Base-by-base conservation (phyloP, 768 basidiomycete genomes). In the Suillus alpinus region DNA sequence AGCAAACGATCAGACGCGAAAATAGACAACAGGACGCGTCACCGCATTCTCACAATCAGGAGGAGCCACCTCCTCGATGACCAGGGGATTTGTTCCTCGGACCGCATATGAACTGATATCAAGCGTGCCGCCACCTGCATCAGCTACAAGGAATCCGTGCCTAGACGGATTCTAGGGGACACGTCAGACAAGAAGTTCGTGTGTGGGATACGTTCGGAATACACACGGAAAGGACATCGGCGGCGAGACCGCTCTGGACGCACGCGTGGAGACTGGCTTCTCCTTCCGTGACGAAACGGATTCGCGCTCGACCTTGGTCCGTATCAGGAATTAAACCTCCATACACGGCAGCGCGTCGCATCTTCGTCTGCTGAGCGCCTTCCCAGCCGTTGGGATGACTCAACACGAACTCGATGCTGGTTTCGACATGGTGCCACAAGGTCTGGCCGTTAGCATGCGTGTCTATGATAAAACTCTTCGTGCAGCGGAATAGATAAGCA, bases 331-430 rank as follows among this genome's bases (percentile, higher is more conserved):
- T 86, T 41, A 92, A 71, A n/a, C 82, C 83, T 3, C 87, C 90
- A 64, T 85, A 81, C 9, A 88, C 81, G 1, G 90, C 90, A 0
- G 85, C 86, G 60, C 87, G 80, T 60, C 90, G 82, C 87, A 92
- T 90, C 72, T 85, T 87, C 34, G 87, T 85, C 66, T 91, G 89
- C 9, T 89, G 83, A 20, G 82, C 87, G 20, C 83, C 83, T 67
- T 92, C 90, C 90, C 90, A 92, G 6, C 90, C 90, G 65, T 91
- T 92, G 14, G 90, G 90, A 71, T 92, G 90, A 43, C 86, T 87
- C 40, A 91, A 75, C 4, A 92, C 88, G 62, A 92, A 84, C 67
- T 92, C 87, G 50, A 89, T 81, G 67, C 87, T 80, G 49, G 80
- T 68, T 68, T 91, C 88, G 31, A 91, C 84, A 4, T 85, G 79